These are phyloP conservation scores for Fusarium pseudograminearum DNA, from an alignment of 2,329 filamentous ascomycete genomes.

Conservation along the genomic window DNA sequence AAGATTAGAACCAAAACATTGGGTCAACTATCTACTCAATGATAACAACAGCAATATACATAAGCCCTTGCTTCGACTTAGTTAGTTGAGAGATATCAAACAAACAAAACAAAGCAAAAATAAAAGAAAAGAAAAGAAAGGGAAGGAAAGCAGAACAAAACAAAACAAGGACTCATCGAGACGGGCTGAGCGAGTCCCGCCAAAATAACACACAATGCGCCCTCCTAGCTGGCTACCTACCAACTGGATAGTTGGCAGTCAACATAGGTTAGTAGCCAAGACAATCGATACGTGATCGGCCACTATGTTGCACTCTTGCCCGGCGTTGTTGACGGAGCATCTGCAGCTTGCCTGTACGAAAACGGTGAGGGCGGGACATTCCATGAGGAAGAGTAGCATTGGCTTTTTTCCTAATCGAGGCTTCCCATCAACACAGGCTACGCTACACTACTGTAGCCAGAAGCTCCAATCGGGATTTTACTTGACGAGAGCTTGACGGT, in stretches of 20 bases:
- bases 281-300: not conserved
- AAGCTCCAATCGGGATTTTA: constrained; percentile 43
- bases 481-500: constrained; percentile 1
- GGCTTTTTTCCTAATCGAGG: not conserved
- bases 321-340: constrained; percentile 20
- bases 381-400: constrained; percentile 11
- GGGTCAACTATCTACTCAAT: not conserved
- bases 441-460: not conserved
- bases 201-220: constrained; percentile 5
- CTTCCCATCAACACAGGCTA: not conserved
- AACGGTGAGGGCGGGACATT: constrained; percentile 41
- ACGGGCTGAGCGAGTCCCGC: not conserved
- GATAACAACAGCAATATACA: not conserved
- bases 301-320: not conserved
- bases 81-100: not conserved
- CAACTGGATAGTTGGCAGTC: not conserved
- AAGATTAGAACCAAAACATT: not conserved
- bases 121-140: constrained; percentile 1
- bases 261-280: not conserved
- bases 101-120: not conserved
- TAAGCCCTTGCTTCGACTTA: not conserved
- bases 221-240: not conserved
- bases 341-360: constrained; percentile 41
- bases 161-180: not conserved
- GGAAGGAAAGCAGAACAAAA: not conserved